Percentiles rank a stretch among this genome's conserved stretches.
Conservation (phyloP, 495 filamentous ascomycete species). For the Apodospora peruviana region DNA sequence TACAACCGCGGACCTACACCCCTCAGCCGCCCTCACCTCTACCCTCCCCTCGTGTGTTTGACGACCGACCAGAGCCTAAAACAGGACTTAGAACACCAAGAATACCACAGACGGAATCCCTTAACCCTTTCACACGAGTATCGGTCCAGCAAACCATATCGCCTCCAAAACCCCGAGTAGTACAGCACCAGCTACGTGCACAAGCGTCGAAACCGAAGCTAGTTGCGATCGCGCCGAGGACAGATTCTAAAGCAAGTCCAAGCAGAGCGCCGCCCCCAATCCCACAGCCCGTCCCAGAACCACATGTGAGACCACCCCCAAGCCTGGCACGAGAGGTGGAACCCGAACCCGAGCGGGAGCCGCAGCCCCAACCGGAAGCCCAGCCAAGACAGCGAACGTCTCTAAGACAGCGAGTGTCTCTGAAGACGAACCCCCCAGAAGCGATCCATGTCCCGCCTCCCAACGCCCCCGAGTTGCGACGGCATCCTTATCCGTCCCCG, state of each 20-base stretch:
- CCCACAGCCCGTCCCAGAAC: neutral
- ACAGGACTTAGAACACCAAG: neutral
- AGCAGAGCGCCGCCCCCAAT: neutral
- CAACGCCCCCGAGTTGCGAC: slow-evolving; percentile 21
- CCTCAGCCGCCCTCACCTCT: slow-evolving; percentile 43
- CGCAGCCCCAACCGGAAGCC: slow-evolving; percentile 17
- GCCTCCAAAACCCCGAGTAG: neutral
- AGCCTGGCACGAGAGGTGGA: neutral
- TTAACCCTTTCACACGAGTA: too few species aligned
- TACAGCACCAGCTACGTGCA: slow-evolving; percentile 6
- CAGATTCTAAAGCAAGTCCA: slow-evolving; percentile 2
- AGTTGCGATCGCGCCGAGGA: slow-evolving; percentile 18
- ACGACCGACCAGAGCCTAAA: slow-evolving; percentile 3
- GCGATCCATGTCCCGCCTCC: slow-evolving; percentile 40
- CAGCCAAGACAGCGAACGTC: slow-evolving; percentile 34
- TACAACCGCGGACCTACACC: slow-evolving; percentile 50
- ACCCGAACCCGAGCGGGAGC: slow-evolving; percentile 11
- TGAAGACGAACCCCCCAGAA: slow-evolving; percentile 37
- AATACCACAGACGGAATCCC: neutral
- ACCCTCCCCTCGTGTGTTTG: slow-evolving; percentile 33
- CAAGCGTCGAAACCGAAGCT: slow-evolving; percentile 16
- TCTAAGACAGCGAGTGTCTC: slow-evolving; percentile 43
- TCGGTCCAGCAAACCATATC: too few species aligned
- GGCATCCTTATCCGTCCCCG: slow-evolving; percentile 25
- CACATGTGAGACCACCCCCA: slow-evolving; percentile 1